phyloP scores from a whole-genome alignment of 257 asterid species.

The Forsythia viridissima region DNA sequence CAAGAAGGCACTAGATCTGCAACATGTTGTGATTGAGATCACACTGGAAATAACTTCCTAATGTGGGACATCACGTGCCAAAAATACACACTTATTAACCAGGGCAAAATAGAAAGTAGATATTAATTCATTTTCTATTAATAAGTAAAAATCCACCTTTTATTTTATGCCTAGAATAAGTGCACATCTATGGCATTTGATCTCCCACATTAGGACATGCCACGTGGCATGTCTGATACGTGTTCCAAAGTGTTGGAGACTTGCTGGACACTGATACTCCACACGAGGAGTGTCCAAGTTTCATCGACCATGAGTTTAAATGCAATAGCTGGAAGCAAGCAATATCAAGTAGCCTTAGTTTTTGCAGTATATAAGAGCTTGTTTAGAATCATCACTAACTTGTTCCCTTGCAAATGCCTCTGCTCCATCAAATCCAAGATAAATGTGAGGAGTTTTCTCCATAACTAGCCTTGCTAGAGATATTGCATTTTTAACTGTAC shows the following conservation, averaged over 20 bases:
- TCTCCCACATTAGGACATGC: neutral
- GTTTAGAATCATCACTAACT: constrained; percentile 35
- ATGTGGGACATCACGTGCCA: neutral
- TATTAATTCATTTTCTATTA: neutral
- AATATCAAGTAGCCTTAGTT: neutral
- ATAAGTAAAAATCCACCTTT: neutral
- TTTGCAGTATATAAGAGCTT: neutral
- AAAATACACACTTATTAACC: neutral
- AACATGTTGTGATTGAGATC: neutral
- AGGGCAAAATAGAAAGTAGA: neutral
- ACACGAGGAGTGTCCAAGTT: neutral
- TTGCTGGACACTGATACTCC: no score
- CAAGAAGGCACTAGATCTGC: neutral
- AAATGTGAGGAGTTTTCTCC: constrained; percentile 95
- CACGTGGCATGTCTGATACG: neutral
- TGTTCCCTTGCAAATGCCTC: constrained; percentile 92
- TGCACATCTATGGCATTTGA: neutral
- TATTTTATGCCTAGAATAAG: neutral
- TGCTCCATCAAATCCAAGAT: constrained; percentile 91
- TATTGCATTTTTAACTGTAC: constrained; percentile 73
- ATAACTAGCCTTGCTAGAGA: constrained; percentile 91
- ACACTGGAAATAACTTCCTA: neutral
- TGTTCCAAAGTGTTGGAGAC: no score
- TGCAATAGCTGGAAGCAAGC: neutral
- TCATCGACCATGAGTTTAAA: neutral